A percentile compares a stretch with the other conserved stretches of the same genome.
Evolutionary conservation across 106 monocot genomes (phyloP).

Genomic region (Phalaenopsis aphrodite): DNA sequence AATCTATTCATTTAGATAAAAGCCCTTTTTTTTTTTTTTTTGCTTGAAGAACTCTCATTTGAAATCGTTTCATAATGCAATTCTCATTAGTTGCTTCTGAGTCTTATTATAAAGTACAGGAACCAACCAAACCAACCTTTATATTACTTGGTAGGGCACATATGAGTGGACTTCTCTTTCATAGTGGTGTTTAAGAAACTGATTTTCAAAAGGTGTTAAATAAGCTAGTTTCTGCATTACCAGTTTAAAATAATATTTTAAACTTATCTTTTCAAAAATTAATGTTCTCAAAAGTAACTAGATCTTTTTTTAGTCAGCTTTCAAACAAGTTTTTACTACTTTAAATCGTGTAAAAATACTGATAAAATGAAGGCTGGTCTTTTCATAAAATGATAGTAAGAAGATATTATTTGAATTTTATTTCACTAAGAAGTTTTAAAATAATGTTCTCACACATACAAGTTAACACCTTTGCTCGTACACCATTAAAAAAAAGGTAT

Average conservation of each 20-base stretch:
- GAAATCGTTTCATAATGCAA: too few relatives aligned
- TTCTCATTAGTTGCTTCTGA: too few relatives aligned
- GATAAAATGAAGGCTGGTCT: neutral
- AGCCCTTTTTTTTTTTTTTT: too few relatives aligned
- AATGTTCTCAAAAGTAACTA: neutral
- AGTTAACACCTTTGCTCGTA: too few relatives aligned
- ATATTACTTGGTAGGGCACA: too few relatives aligned
- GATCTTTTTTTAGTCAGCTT: neutral
- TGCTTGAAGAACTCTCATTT: too few relatives aligned
- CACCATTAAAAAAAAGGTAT: neutral
- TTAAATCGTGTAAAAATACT: neutral
- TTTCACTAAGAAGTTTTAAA: too few relatives aligned
- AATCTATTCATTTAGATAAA: neutral
- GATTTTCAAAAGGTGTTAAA: neutral
- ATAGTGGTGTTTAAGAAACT: neutral
- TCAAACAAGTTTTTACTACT: neutral
- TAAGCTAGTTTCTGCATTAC: neutral
- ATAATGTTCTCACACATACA: too few relatives aligned
- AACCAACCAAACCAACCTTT: neutral
- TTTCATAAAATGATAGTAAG: too few relatives aligned
- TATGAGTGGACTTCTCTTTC: neutral
- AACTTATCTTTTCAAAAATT: neutral
- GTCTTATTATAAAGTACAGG: too few relatives aligned
- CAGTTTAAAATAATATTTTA: neutral
- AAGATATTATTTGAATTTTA: too few relatives aligned